Percentiles rank a stretch among this genome's conserved stretches.
These are phyloP conservation scores for Westerdykella ornata DNA, from an alignment of 2,329 filamentous ascomycete genomes.

Conservation along the genomic window DNA sequence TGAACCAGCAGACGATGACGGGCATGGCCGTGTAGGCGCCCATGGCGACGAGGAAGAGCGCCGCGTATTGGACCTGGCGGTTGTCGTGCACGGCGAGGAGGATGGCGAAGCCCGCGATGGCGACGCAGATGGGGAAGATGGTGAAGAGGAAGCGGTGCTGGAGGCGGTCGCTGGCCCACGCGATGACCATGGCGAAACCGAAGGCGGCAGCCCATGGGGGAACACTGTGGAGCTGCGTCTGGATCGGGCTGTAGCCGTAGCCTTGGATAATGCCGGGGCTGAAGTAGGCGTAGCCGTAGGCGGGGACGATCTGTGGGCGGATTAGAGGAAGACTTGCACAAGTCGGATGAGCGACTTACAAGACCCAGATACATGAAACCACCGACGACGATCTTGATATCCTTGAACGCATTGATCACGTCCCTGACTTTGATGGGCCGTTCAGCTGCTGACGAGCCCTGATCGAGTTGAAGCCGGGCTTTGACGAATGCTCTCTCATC, in stretches of 20 bases:
- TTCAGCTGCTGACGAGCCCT: conserved; percentile 43
- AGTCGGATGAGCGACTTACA: conserved; percentile 26
- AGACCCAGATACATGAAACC: conserved; percentile 50
- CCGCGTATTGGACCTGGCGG: conserved; percentile 62
- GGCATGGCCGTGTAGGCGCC: conserved; percentile 86
- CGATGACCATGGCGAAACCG: conserved; percentile 68
- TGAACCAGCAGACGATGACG: conserved; percentile 58
- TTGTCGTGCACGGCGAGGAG: conserved; percentile 66
- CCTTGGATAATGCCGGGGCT: conserved; percentile 43
- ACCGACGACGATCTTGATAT: conserved; percentile 44
- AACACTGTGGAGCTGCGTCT: conserved; percentile 50
- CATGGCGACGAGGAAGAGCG: conserved; percentile 73
- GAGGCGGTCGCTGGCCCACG: conserved; percentile 62
- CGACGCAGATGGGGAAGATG: conserved; percentile 59
- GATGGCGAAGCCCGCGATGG: conserved; percentile 69
- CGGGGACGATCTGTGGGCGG: conserved; percentile 17
- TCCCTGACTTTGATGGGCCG: conserved; percentile 40
- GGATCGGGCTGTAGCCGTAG: conserved; percentile 48
- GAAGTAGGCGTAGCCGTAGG: conserved; percentile 45
- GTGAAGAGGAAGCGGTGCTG: conserved; percentile 70
- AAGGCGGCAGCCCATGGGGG: conserved; percentile 67
- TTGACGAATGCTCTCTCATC: conserved; percentile 44
- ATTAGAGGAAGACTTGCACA: not conserved
- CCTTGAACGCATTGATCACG: conserved; percentile 43
- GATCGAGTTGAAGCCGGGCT: conserved; percentile 43